Base-by-base conservation (phyloP, 257 asterid genomes). In the Capsicum baccatum region DNA sequence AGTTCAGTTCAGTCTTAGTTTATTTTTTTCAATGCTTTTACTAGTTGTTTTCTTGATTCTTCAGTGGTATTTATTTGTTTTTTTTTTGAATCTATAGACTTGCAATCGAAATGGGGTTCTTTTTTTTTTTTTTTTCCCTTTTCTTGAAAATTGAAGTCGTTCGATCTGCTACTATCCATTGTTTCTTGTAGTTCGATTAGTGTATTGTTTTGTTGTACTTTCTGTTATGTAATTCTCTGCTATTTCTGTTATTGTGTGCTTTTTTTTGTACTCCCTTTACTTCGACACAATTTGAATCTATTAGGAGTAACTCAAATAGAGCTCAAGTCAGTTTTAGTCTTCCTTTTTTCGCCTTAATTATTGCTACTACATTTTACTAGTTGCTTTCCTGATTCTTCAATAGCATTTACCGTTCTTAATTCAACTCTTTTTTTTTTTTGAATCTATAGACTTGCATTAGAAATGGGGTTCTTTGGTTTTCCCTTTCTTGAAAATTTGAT, bases 1-100 rank as follows among this genome's bases (percentile, higher is more conserved):
- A 78, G 66, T 64, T 78, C 16, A 54, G 82, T 64, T 78, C 82
- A 54, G 66, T 78, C 14, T 54, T 26, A 26, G 33, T 26, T 54
- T 54, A 48, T 42, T 21, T 57, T 26, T 26, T 26, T 26, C 33
- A 78, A 4, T 78, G 82, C 9, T 78, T 76, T 76, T 76, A 76
- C 21, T 76, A 0, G 48, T 52, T 76, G 19, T 19, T 19, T 74
- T 74, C 60, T 74, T 74, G 60, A 48, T 74, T 48, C 19, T 74
- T 19, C 80, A 74, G 50, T 74, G 12, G 10, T 60, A 12, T 74
- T 19, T 21, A 13, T 48, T 69, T 68, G 1, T 7, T 68, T 1
- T 70, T 67, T 15, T 62, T 69, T 39, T 0, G 60, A 73, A 10
- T 73, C 44, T 73, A 3, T 3, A 48, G 42, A 48, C 44, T 42